Evolutionary conservation across 345 rosid genomes (phyloP).

Genomic region (Gossypioides kirkii): DNA sequence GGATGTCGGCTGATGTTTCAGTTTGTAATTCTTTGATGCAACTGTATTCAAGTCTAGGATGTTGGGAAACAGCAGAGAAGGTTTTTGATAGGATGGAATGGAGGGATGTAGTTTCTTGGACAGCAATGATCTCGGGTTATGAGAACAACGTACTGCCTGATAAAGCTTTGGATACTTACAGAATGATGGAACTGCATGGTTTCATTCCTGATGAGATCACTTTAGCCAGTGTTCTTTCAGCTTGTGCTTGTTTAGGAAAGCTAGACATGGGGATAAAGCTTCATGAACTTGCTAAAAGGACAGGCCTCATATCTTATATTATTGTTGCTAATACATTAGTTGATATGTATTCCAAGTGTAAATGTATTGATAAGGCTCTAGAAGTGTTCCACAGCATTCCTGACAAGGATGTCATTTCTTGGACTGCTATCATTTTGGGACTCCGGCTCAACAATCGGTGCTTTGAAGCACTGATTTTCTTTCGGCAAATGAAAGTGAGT

Average conservation of each 20-base stretch:
- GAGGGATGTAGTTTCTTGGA: constrained; percentile 80
- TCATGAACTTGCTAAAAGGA: constrained; percentile 56
- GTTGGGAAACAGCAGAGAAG: constrained; percentile 50
- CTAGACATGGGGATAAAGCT: constrained; percentile 50
- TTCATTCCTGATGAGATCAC: constrained; percentile 61
- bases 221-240: constrained; percentile 59
- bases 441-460: constrained; percentile 67
- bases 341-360: constrained; percentile 86
- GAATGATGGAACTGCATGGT: constrained; percentile 52
- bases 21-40: constrained; percentile 69
- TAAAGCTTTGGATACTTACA: constrained; percentile 51
- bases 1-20: constrained; percentile 43
- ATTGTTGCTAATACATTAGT: constrained; percentile 65
- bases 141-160: constrained; percentile 47
- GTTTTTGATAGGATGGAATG: constrained; percentile 51
- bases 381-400: constrained; percentile 61
- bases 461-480: constrained; percentile 69
- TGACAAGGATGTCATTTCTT: constrained; percentile 69
- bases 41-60: constrained; percentile 53
- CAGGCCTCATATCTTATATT: constrained; percentile 46
- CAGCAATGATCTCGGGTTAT: constrained; percentile 76
- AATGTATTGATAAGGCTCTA: constrained; percentile 51
- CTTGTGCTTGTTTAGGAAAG: constrained; percentile 59
- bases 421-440: constrained; percentile 76
- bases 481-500: constrained; percentile 51